Evolutionary conservation across 352 stramenopile genomes (phyloP).

Genomic region (Phytopythium chamaehyphon): DNA sequence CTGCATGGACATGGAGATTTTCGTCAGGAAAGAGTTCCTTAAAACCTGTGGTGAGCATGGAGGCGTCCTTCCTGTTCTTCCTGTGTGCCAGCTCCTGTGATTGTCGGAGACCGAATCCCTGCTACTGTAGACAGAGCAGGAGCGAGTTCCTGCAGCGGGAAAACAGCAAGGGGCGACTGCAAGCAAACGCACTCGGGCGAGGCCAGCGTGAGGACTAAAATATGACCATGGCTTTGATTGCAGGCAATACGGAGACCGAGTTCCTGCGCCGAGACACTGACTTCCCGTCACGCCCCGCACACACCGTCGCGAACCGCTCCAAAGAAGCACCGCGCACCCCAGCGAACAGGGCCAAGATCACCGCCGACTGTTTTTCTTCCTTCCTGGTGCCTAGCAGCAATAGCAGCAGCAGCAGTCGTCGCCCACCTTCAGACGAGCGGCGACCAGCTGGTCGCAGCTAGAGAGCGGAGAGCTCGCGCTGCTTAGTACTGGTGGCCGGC

Average conservation of each 20-base stretch:
- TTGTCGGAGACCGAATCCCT: no score
- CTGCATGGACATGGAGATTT: no score
- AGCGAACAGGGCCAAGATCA: conserved; percentile 9
- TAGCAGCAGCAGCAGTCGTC: conserved; percentile 13
- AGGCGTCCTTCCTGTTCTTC: no score
- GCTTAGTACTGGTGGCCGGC: conserved; percentile 97
- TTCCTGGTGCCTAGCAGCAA: conserved; percentile 16
- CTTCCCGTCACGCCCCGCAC: conserved; percentile 4
- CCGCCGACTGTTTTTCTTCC: conserved; percentile 14
- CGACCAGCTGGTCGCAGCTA: conserved; percentile 4
- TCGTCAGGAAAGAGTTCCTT: no score
- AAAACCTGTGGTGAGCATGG: no score
- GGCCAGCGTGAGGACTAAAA: conserved; percentile 35
- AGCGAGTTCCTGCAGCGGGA: no score
- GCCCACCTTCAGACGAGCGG: conserved; percentile 10
- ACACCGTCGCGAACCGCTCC: conserved; percentile 9
- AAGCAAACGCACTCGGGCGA: conserved; percentile 8
- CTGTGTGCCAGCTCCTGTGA: no score
- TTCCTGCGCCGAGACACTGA: conserved; percentile 5
- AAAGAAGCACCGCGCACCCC: conserved; percentile 9
- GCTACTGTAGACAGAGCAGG: neutral
- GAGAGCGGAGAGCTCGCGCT: conserved; percentile 3
- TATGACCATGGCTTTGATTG: conserved; percentile 52
- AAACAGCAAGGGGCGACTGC: no score
- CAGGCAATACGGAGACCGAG: conserved; percentile 18